Evolutionary conservation across 192 early-diverging fungal genomes (phyloP).

Genomic region (Backusella morwellensis): DNA sequence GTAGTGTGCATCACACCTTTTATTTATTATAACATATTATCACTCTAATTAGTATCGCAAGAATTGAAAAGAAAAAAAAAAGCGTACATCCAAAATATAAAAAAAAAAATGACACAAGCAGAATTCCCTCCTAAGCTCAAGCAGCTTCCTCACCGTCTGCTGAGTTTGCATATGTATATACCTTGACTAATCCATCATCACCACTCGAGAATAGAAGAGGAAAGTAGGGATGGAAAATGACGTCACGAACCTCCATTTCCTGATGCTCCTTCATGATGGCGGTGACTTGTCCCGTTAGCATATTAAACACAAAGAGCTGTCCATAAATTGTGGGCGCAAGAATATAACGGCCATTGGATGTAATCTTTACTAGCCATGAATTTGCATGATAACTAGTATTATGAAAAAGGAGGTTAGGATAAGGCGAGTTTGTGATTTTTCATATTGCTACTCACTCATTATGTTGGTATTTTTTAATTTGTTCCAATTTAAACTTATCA

Average conservation of each 20-base stretch:
- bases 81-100: no score
- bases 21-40: no score
- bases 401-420: neutral
- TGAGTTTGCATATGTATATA: constrained; percentile 49
- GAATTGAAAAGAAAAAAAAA: no score
- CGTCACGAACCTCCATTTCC: constrained; percentile 91
- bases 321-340: constrained; percentile 88
- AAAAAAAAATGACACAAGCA: neutral
- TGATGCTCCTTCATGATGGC: constrained; percentile 86
- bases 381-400: constrained; percentile 74
- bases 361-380: constrained; percentile 92
- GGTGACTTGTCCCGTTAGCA: constrained; percentile 73
- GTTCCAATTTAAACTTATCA: constrained; percentile 69
- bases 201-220: constrained; percentile 81
- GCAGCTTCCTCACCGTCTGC: neutral
- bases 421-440: neutral
- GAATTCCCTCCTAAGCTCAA: neutral
- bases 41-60: no score
- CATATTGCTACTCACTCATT: constrained; percentile 57
- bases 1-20: no score
- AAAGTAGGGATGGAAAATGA: constrained; percentile 81
- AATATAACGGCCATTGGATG: constrained; percentile 87
- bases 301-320: constrained; percentile 80
- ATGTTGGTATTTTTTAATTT: constrained; percentile 76
- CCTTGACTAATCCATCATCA: constrained; percentile 75